Base-by-base conservation (phyloP, 176 grass and related monocot genomes). In the Phoenix dactylifera region DNA sequence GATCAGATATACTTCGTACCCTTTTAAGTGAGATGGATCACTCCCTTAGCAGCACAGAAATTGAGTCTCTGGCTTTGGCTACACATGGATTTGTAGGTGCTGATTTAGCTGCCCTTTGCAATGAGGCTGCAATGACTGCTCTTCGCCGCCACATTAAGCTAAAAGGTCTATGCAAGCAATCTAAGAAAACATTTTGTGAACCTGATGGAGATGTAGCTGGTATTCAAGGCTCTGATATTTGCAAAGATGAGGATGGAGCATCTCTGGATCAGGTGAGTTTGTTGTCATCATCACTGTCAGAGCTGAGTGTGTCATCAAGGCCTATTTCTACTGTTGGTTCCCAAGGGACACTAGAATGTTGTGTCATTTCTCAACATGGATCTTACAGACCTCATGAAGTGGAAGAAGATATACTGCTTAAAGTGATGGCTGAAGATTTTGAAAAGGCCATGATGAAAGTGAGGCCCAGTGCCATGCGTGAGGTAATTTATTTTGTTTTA, bases 11-110 rank as follows among this genome's bases (percentile, higher is more conserved):
- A 82, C 92, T 97, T 72, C 6, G 14, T 1, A 69, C 72, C 51
- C 68, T 88, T 69, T 63, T 90, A 70, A 75, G 59, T 74, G 73
- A 70, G 56, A 64, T 87, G 77, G 69, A 49, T 49, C 83, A 97
- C 73, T 90, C 72, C 54, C 83, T 90, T 16, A 70, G 51, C 44
- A 18, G 16, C 64, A 62, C 63, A 18, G 83, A 85, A 55, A 20
- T 83, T 63, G 64, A 83, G 28, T 73, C 75, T 25, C 68, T 90
- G 70, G 80, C 83, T 85, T 73, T 48, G 9, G 59, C 39, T 18
- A 88, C 87, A 50, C 92, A 97, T 85, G 92, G 92, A 22, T 97
- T 88, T 69, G 92, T 97, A 22, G 92, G 92, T 72, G 92, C 92
- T 85, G 92, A 97, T 83, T 79, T 97, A 66, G 78, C 81, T 52